Evolutionary conservation across 2,329 filamentous ascomycete genomes (phyloP).

Genomic region (Ophiobolus disseminans): DNA sequence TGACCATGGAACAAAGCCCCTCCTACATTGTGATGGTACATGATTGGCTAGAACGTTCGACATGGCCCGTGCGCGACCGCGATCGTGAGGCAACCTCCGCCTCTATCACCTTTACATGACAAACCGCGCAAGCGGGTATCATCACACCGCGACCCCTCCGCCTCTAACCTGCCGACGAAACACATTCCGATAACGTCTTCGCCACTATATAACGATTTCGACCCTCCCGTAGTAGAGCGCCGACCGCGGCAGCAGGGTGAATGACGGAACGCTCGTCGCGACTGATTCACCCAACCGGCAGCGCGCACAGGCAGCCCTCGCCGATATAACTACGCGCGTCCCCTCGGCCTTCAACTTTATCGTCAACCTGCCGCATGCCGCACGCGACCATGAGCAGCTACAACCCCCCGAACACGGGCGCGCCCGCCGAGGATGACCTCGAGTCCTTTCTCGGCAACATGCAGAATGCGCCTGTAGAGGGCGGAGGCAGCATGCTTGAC

Average conservation of each 20-base stretch:
- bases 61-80: conserved; percentile 1
- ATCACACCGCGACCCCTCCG: conserved; percentile 9
- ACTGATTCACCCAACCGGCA: conserved; percentile 19
- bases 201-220: neutral
- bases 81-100: neutral
- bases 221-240: neutral
- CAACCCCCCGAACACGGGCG: conserved; percentile 16
- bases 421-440: conserved; percentile 27
- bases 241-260: conserved; percentile 19
- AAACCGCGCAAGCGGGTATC: conserved; percentile 12
- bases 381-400: conserved; percentile 37
- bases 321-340: conserved; percentile 4
- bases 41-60: conserved; percentile 6
- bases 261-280: conserved; percentile 30
- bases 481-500: conserved; percentile 31
- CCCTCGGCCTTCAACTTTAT: neutral
- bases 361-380: conserved; percentile 6
- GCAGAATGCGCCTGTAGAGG: conserved; percentile 14
- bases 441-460: conserved; percentile 25
- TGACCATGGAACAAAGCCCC: too few species aligned
- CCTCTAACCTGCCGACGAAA: neutral
- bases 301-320: conserved; percentile 13
- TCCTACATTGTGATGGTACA: too few species aligned
- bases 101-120: conserved; percentile 16
- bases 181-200: neutral